Evolutionary conservation across 139 green algal species (phyloP), one percentile per base, ranked within the genome.

Genomic region (Trebouxia sp.): DNA sequence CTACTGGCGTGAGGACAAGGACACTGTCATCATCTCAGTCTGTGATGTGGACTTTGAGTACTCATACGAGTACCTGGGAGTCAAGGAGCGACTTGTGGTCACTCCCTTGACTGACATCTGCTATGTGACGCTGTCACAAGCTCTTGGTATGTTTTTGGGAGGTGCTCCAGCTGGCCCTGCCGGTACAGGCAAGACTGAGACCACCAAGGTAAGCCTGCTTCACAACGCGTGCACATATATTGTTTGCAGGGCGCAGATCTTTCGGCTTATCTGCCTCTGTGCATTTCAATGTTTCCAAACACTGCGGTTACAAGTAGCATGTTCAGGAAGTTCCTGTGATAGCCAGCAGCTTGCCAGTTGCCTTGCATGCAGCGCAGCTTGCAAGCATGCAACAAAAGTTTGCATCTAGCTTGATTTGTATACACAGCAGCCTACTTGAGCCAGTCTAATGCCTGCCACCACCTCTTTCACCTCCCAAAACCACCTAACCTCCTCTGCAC

Each of bases 41-140:
- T 97, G 92, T 86, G 95, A 98, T 80, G 94, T 98, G 22, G 95
- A 98, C 87, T 98, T 98, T 86, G 95, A 98, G 89, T 98, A 98
- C 89, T 94, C 89, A 35, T 98, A 93, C 76, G 94, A 98, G 89
- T 98, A 98, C 84, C 86, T 98, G 75, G 92, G 87, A 35, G 94
- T 98, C 10, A 98, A 98, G 89, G 95, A 98, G 90, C 89, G 95
- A 5, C 88, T 98, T 53, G 95, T 98, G 22, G 94, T 98, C 87
- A 98, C 96, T 14, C 95, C 95, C 0, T 87, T 98, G 17, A 98
- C 96, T 20, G 95, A 98, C 78, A 89, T 96, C 62, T 98, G 96
- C 91, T 98, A 98, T 89, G 92, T 98, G 84, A 98, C 95, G 20
- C 88, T 98, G 26, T 96, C 91, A 5, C 94, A 97, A 86, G 96